Evolutionary conservation across 108 stramenopile genomes (phyloP).

Genomic region (Skeletonema tropicum): DNA sequence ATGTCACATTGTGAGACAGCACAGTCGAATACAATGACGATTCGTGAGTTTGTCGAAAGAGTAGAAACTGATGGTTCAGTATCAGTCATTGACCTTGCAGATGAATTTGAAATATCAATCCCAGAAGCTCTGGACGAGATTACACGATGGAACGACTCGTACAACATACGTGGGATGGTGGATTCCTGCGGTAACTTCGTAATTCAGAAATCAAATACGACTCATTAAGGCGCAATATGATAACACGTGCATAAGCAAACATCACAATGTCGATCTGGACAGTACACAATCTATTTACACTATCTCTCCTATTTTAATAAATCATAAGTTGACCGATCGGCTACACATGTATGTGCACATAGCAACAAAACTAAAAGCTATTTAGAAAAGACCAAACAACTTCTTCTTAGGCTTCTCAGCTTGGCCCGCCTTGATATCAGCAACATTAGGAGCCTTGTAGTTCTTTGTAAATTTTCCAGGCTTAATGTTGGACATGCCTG

Average conservation of each 20-base stretch:
- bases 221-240: background rate
- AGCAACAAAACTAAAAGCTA: background rate
- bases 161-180: background rate
- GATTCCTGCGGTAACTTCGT: background rate
- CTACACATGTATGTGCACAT: background rate
- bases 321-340: background rate
- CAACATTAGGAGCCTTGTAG: conserved; percentile 83
- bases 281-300: background rate
- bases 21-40: conserved; percentile 30
- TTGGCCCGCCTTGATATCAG: conserved; percentile 43
- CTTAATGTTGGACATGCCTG: conserved; percentile 10
- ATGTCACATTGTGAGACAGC: conserved; percentile 10
- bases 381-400: conserved; percentile 73
- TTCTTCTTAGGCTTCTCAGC: conserved; percentile 58
- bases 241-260: too few relatives aligned
- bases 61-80: conserved; percentile 33
- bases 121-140: conserved; percentile 25
- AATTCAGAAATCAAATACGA: background rate
- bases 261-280: background rate
- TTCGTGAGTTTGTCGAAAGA: conserved; percentile 45
- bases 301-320: background rate
- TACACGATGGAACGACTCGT: conserved; percentile 27
- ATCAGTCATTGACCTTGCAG: conserved; percentile 36
- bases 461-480: conserved; percentile 65
- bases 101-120: conserved; percentile 34